phyloP scores from a whole-genome alignment of 169 alveolate genomes.

The Eimeria falciformis region DNA sequence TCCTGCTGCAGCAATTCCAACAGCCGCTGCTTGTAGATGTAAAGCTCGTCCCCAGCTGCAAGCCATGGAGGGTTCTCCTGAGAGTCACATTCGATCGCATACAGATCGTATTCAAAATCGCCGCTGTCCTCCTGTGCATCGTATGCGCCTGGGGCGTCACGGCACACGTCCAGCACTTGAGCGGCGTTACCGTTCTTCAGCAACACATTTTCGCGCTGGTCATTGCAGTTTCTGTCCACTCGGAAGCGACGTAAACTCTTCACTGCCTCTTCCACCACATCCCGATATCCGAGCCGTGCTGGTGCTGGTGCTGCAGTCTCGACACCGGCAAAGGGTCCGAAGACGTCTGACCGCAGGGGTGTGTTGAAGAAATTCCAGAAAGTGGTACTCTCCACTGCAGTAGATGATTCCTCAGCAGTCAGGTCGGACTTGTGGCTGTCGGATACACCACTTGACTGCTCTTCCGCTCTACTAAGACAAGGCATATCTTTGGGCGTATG shows the following conservation, averaged over 20 bases:
- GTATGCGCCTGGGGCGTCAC: neutral
- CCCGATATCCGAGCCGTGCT: neutral
- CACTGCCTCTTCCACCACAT: neutral
- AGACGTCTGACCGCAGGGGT: neutral
- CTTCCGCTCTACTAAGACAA: too few relatives aligned
- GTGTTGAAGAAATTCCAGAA: neutral
- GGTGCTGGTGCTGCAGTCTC: neutral
- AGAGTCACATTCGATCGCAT: neutral
- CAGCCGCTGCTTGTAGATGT: slow-evolving; percentile 1
- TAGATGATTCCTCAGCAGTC: too few relatives aligned
- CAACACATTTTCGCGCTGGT: neutral
- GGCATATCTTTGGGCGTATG: too few relatives aligned
- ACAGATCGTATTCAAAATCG: neutral
- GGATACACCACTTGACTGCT: too few relatives aligned
- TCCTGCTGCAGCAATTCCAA: neutral
- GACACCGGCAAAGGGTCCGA: neutral
- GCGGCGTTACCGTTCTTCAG: too few relatives aligned
- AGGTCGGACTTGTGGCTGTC: too few relatives aligned
- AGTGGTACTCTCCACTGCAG: slow-evolving; percentile 5
- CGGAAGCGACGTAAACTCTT: neutral
- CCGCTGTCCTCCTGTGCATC: neutral
- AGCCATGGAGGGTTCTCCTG: neutral
- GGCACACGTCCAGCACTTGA: slow-evolving; percentile 7
- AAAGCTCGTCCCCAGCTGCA: neutral
- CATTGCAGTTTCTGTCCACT: neutral